Evolutionary conservation across 306 rosid genomes (phyloP), one percentile per base, ranked within the genome.

Genomic region (Myrica gale): DNA sequence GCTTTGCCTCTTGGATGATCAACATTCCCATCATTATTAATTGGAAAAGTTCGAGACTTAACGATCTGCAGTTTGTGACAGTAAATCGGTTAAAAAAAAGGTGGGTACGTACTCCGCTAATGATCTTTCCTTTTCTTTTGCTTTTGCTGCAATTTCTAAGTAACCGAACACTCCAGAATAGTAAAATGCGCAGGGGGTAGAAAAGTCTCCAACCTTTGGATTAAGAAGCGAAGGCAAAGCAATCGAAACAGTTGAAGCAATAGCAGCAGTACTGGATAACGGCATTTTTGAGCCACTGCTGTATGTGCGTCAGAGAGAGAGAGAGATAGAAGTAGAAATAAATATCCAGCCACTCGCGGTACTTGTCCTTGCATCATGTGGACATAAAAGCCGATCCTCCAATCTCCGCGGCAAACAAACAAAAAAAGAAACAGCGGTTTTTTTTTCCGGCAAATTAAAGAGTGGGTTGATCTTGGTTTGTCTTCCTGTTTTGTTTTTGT

Each of bases 201-300:
- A 37, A 44, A 60, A 56, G 9, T 52, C 56, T 19, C 62, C 70
- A 77, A 87, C 97, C 67, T 72, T 74, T 52, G 70, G 82, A 74
- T 21, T 48, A 68, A 85, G 83, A 45, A 85, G 67, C 9, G 85
- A 84, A 84, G 87, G 75, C 39, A 82, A 10, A 41, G 92, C 78
- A 62, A 79, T 15, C 13, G 83, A 81, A 77, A 85, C 66, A 74
- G 39, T 63, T 11, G 87, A 82, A 23, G 76, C 73, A 62, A 83
- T 55, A n/a, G n/a, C n/a, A 20, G 75, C 74, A 51, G 84, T 4
- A 51, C 39, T 78, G 80, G 88, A 83, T 79, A 88, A 66, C 42
- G 37, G 77, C 95, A 89, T 87, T 79, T 73, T 80, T 39, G 44
- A 68, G 10, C 45, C 23, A 20, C 73, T 55, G 12, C 23, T 19